Evolutionary conservation across 345 rosid genomes (phyloP), one percentile per base, ranked within the genome.

Genomic region (Sisymbrium altissimum): DNA sequence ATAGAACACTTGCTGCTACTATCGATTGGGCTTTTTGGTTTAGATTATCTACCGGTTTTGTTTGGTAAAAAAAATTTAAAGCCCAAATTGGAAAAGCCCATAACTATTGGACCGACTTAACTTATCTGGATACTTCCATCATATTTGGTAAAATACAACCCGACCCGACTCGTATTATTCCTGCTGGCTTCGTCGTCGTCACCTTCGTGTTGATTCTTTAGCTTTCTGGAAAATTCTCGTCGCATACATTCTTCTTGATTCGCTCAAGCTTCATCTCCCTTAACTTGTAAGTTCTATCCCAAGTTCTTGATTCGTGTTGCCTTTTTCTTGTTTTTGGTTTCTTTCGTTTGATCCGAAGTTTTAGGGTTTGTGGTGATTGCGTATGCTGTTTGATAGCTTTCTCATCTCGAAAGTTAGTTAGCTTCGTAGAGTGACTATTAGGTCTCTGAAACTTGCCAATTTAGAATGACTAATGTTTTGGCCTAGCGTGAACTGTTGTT

Each of bases 141-240:
- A 9, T 11, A 23, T 23, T 23, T 23, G 25, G 25, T 66, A 2
- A n/a, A 36, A 1, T 46, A 14, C 2, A 60, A 68, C 23, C 50
- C 49, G 49, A 75, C 69, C 69, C 73, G 56, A 39, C 0, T 52
- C 57, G 15, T 25, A 50, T 68, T 50, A 46, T 30, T 23, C 5
- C 9, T 48, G 17, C 17, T 75, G 17, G 32, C 40, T 25, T 72
- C 69, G 18, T 38, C 55, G 40, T 72, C 69, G 18, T 38, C 55
- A 50, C 5, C 55, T 23, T 71, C 40, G 15, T 18, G 15, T 18
- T 36, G 21, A 21, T 64, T 65, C n/a, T n/a, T 44, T 44, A n/a
- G 55, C 64, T 44, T 43, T 76, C 68, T 45, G 19, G 57, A 68
- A 18, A 59, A 29, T 59, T 70, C 80, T 55, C 44, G 65, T 48